These are phyloP conservation scores for Rhodomyrtus tomentosa DNA, from an alignment of 345 rosid species.

Conservation along the genomic window DNA sequence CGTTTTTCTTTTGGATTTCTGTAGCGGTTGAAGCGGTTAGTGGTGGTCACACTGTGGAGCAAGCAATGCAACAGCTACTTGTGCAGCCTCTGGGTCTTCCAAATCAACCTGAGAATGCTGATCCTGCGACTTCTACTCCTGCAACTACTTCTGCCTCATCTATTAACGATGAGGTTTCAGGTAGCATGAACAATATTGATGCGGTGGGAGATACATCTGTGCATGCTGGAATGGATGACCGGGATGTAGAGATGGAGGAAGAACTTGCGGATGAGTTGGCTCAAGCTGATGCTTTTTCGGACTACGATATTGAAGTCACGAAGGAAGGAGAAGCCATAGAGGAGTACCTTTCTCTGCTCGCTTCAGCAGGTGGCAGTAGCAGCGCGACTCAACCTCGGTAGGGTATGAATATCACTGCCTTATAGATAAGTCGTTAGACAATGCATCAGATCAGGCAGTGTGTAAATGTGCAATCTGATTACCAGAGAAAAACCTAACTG, in stretches of 20 bases:
- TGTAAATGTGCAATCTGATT: neutral
- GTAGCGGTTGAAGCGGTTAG: slow-evolving; percentile 45
- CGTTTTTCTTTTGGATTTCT: neutral
- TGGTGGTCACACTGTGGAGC: slow-evolving; percentile 39
- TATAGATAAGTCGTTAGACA: neutral
- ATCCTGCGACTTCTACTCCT: neutral
- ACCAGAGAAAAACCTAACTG: neutral
- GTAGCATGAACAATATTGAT: slow-evolving; percentile 1
- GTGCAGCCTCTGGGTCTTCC: slow-evolving; percentile 9
- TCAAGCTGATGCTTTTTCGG: slow-evolving; percentile 40
- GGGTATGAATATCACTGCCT: neutral
- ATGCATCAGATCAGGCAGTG: neutral
- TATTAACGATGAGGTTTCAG: neutral
- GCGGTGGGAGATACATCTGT: slow-evolving; percentile 10
- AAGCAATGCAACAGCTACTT: slow-evolving; percentile 40
- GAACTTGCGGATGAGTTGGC: slow-evolving; percentile 54
- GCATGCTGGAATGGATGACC: slow-evolving; percentile 8
- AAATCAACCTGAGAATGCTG: neutral
- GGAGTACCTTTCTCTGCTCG: slow-evolving; percentile 52
- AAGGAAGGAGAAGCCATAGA: slow-evolving; percentile 65
- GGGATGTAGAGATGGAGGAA: slow-evolving; percentile 73
- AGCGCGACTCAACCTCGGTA: neutral
- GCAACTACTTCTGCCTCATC: neutral
- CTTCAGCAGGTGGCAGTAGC: slow-evolving; percentile 20
- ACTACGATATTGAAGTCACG: slow-evolving; percentile 64